Conservation (phyloP, 2,329 filamentous ascomycete genomes). For the Penicillium brasilianum region DNA sequence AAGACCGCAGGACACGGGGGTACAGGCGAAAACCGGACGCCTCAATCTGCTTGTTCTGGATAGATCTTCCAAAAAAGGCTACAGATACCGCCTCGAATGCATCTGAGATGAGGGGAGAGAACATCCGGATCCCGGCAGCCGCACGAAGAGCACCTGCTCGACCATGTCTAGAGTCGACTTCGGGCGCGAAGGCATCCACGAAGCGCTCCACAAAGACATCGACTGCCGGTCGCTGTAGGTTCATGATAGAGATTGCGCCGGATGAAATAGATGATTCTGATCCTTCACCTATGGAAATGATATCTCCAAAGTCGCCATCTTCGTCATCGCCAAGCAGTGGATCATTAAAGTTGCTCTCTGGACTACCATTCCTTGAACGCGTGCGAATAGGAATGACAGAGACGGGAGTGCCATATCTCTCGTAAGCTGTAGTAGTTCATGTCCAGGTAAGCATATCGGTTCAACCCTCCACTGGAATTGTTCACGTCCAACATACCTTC, state of each 20-base stretch:
- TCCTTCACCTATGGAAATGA: conserved; percentile 29
- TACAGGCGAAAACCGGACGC: conserved; percentile 41
- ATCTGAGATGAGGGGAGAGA: conserved; percentile 44
- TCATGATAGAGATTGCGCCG: conserved; percentile 29
- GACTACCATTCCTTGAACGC: conserved; percentile 4
- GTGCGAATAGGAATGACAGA: conserved; percentile 19
- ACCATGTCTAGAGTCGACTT: conserved; percentile 42
- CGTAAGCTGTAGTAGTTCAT: conserved; percentile 22
- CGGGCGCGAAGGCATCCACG: conserved; percentile 47
- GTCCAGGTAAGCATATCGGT: not conserved
- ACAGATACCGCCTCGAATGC: conserved; percentile 46
- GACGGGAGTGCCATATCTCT: conserved; percentile 15
- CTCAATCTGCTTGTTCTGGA: conserved; percentile 42
- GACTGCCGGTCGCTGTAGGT: conserved; percentile 32
- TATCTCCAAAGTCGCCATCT: conserved; percentile 21
- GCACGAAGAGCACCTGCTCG: conserved; percentile 44
- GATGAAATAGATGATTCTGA: conserved; percentile 33
- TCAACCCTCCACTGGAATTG: not conserved
- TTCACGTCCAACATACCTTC: conserved; percentile 28
- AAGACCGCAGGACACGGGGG: conserved; percentile 41
- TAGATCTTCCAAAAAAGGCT: conserved; percentile 46
- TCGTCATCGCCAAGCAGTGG: conserved; percentile 17
- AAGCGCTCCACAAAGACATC: conserved; percentile 48
- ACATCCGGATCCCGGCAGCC: conserved; percentile 47
- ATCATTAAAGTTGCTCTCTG: conserved; percentile 24